A percentile compares a stretch with the other conserved stretches of the same genome.
Evolutionary conservation across 1,284 basidiomycete species (phyloP).

Genomic region (Gomphus bonarii): DNA sequence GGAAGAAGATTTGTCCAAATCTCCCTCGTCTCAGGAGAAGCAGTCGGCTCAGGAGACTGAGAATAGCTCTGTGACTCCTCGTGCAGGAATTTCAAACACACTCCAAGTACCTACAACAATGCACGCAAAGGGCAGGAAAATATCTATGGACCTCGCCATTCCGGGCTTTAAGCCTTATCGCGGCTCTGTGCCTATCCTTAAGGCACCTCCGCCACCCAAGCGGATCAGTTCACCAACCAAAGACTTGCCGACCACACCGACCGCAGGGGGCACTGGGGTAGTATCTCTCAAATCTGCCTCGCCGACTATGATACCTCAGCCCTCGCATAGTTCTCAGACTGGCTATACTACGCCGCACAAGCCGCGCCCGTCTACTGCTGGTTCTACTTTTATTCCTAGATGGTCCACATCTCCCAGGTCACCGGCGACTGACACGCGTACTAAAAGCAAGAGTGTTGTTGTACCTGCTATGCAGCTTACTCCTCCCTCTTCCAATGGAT

Average conservation of each 20-base stretch:
- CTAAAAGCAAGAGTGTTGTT: not conserved
- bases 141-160: not conserved
- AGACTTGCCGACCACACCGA: not conserved
- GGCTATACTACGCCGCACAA: not conserved
- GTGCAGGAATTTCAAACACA: not conserved
- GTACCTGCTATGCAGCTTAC: not conserved
- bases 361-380: not conserved
- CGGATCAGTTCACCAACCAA: not conserved
- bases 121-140: not conserved
- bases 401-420: not conserved
- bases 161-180: not conserved
- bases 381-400: not conserved
- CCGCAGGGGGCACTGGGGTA: no score
- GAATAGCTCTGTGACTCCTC: not conserved
- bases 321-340: not conserved
- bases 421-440: not conserved
- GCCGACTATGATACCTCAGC: conserved; percentile 1
- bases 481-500: not conserved
- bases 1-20: conserved; percentile 20
- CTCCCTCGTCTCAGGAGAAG: conserved; percentile 4
- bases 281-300: not conserved
- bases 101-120: not conserved
- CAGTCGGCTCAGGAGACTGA: not conserved
- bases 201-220: not conserved
- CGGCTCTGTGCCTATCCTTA: not conserved